Evolutionary conservation across 805 yeast species (phyloP).

Genomic region (Candida fluviatilis): DNA sequence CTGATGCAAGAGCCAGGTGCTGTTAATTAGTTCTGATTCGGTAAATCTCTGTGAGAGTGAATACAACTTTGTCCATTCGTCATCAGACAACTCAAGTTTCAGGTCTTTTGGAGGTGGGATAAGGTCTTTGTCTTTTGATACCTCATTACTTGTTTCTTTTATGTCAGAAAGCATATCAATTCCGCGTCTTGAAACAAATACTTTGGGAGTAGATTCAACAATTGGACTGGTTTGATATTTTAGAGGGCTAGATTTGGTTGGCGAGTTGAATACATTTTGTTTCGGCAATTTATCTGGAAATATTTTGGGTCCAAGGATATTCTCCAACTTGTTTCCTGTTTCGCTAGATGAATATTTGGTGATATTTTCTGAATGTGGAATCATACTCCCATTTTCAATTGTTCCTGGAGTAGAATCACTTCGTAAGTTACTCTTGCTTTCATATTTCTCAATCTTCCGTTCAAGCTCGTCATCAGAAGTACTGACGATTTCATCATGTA

Average conservation of each 20-base stretch:
- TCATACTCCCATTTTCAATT: too few species aligned
- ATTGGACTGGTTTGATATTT: conserved; percentile 1
- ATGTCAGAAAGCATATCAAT: background rate
- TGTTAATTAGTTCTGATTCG: conserved; percentile 24
- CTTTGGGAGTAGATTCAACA: conserved; percentile 3
- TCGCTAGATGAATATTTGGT: too few species aligned
- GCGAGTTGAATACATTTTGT: background rate
- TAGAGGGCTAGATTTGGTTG: conserved; percentile 1
- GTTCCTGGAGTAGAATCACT: too few species aligned
- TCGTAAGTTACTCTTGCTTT: background rate
- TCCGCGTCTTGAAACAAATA: background rate
- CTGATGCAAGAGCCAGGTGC: conserved; percentile 19
- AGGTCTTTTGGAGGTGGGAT: background rate
- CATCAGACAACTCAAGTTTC: conserved; percentile 8
- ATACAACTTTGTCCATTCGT: conserved; percentile 29
- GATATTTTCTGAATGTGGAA: too few species aligned
- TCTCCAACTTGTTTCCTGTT: too few species aligned
- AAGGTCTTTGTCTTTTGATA: background rate
- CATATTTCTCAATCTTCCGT: background rate
- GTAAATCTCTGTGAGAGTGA: background rate
- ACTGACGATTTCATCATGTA: background rate
- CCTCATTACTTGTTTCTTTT: background rate
- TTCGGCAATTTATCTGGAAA: background rate
- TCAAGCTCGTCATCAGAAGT: conserved; percentile 1
- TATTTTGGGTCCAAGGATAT: background rate